Evolutionary conservation across 805 yeast genomes (phyloP), one percentile per base, ranked within the genome.

Genomic region (Candida nemodendra): DNA sequence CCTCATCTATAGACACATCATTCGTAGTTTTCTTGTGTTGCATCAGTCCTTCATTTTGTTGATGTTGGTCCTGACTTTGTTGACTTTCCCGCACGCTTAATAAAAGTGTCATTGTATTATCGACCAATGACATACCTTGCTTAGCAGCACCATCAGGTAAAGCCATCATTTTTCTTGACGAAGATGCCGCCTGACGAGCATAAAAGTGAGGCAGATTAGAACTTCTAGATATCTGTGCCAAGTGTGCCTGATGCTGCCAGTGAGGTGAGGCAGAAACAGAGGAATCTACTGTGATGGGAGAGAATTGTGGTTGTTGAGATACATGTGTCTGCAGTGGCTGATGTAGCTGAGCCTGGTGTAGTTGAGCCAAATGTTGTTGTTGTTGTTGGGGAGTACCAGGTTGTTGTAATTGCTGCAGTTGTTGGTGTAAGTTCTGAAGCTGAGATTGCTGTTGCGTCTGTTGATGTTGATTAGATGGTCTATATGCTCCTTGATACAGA

Each of bases 211-310:
- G 85, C 18, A 75, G 60, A 51, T 74, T 77, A 21, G 85, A 74
- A 44, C 68, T 73, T 58, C 93, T 75, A 4, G 93, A 82, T 33
- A 83, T 60, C 45, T 79, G 87, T 19, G 79, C 81, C 41, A 88
- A 69, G 56, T 81, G 88, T 32, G 69, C 64, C 63, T 87, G 95
- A 57, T 84, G 90, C 59, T 80, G 84, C 95, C 95, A 87, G 51
- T 74, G 72, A 7, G 69, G 50, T 3, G 81, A 65, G 30, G 45
- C 60, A 44, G 57, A 55, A 39, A 54, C 51, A 18, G 54, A 25
- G 32, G 54, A 56, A 45, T 69, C 80, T 42, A 62, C 61, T 47
- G 32, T 42, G 19, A 57, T 60, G 27, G 56, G 58, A 19, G 47
- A 62, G 38, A 56, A 50, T 37, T 40, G 52, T 13, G 43, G 54